Base-by-base conservation (phyloP, 768 basidiomycete genomes). In the Scleroderma bovista region DNA sequence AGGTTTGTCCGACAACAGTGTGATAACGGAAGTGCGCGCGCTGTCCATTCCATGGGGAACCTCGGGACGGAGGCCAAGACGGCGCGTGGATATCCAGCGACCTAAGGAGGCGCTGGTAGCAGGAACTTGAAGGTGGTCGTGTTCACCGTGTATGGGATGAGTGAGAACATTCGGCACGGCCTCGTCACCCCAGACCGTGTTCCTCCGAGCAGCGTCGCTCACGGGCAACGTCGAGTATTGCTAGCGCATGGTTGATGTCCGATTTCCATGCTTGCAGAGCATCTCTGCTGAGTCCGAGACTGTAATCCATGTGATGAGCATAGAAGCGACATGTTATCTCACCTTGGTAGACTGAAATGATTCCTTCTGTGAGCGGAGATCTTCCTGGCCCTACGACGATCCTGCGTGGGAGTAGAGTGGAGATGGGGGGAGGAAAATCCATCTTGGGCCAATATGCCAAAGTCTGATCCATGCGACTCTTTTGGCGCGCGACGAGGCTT, bases 341-440 rank as follows among this genome's bases (percentile, higher is more conserved):
- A 83, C 83, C 83, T 85, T 2, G 84, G 81, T 49, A 86, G 69
- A 69, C 84, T 84, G 65, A 78, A 78, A 56, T 83, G 81, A 44
- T 80, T 76, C 57, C 73, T 76, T 65, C 77, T 83, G 65, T 83
- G 82, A 39, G 63, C 65, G 26, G 79, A 77, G 26, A 62, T 67
- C 64, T 79, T 83, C 61, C 70, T 59, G 16, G 69, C 45, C 47
- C 62, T 48, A 62, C 64, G 43, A 48, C 55, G 62, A 39, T 65
- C 66, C 45, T 69, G 69, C 10, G 75, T 75, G n/a, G 84, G 82
- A 3, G 83, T 86, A 13, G 84, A 83, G 50, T 83, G 78, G 34
- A 78, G 58, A 50, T 80, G 72, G 3, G 80, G 78, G 0, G 79
- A 78, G 2, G 79, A 76, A 57, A 83, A 78, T 31, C 78, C 75